A percentile compares a stretch with the other conserved stretches of the same genome.
These are phyloP conservation scores for Boletellus deceptivus DNA, from an alignment of 1,284 basidiomycete species.

Conservation along the genomic window DNA sequence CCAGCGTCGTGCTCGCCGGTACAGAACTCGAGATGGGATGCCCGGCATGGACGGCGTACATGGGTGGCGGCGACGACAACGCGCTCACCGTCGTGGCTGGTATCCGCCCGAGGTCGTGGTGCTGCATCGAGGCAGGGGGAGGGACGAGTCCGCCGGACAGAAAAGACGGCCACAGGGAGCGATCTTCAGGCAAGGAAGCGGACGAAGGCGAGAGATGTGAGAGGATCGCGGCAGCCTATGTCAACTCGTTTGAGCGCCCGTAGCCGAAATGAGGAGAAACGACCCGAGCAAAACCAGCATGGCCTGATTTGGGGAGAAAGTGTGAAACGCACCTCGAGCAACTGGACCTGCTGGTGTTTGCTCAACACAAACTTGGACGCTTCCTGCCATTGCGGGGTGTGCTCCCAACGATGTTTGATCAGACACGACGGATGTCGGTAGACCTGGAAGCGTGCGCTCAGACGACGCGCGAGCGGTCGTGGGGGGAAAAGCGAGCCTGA, in stretches of 20 bases:
- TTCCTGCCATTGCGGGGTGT: slow-evolving; percentile 96
- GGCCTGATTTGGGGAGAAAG: not conserved
- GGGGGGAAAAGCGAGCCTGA: slow-evolving; percentile 27
- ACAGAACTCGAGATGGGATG: slow-evolving; percentile 44
- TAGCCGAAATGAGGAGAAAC: not conserved
- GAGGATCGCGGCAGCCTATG: slow-evolving; percentile 89
- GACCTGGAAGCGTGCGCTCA: slow-evolving; percentile 47
- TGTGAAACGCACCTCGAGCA: slow-evolving; percentile 73
- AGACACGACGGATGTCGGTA: slow-evolving; percentile 94
- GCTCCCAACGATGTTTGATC: slow-evolving; percentile 97
- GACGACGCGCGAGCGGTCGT: not conserved
- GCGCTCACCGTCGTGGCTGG: slow-evolving; percentile 13
- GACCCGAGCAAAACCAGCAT: too few species aligned
- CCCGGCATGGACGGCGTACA: slow-evolving; percentile 5
- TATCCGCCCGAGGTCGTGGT: slow-evolving; percentile 12
- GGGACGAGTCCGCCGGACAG: slow-evolving; percentile 69
- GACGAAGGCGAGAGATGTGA: slow-evolving; percentile 73
- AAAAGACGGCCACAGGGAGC: slow-evolving; percentile 81
- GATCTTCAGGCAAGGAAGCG: slow-evolving; percentile 88
- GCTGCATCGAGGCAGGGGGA: slow-evolving; percentile 39
- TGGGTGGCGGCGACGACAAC: too few species aligned
- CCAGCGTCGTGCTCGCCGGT: slow-evolving; percentile 30
- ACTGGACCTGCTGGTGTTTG: slow-evolving; percentile 98
- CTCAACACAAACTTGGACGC: slow-evolving; percentile 91
- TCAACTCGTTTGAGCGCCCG: not conserved